phyloP scores from a whole-genome alignment of 225 moss, liverwort and hornwort genomes.

The Pleurozium schreberi region DNA sequence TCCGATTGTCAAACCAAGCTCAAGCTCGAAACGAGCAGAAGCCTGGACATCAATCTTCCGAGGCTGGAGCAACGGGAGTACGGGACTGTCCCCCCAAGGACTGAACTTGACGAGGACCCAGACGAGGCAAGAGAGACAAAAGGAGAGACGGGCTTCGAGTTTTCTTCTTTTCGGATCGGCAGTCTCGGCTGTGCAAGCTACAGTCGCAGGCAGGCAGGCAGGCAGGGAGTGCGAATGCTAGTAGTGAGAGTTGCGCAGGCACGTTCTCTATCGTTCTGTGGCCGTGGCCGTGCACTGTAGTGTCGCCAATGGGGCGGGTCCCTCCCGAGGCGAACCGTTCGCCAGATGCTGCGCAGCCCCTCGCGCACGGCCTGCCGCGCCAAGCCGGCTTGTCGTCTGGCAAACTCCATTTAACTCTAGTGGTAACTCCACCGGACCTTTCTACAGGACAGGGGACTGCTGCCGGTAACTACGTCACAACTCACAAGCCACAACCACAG shows the following conservation, averaged over 20 bases:
- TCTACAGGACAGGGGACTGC: neutral
- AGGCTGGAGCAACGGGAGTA: neutral
- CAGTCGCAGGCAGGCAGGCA: neutral
- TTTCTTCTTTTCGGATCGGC: neutral
- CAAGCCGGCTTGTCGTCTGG: slow-evolving; percentile 14
- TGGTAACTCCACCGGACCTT: neutral
- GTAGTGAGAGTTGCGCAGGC: neutral
- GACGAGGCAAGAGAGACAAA: neutral
- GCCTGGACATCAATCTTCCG: neutral
- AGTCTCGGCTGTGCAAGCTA: neutral
- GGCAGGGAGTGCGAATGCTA: neutral
- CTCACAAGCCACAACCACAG: neutral
- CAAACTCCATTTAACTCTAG: neutral
- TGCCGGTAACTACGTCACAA: neutral
- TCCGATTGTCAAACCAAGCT: neutral
- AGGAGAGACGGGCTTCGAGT: neutral
- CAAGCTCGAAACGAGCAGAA: too few species aligned
- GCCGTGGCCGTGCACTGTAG: neutral
- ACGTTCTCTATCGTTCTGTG: neutral
- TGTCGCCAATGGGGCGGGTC: slow-evolving; percentile 24
- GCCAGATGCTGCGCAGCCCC: slow-evolving; percentile 16
- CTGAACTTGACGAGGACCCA: neutral
- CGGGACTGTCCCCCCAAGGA: neutral
- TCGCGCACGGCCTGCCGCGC: slow-evolving; percentile 32
- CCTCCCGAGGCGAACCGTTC: neutral